Base-by-base conservation (phyloP, 331 rosid species). In the Rhamnella rubrinervis region DNA sequence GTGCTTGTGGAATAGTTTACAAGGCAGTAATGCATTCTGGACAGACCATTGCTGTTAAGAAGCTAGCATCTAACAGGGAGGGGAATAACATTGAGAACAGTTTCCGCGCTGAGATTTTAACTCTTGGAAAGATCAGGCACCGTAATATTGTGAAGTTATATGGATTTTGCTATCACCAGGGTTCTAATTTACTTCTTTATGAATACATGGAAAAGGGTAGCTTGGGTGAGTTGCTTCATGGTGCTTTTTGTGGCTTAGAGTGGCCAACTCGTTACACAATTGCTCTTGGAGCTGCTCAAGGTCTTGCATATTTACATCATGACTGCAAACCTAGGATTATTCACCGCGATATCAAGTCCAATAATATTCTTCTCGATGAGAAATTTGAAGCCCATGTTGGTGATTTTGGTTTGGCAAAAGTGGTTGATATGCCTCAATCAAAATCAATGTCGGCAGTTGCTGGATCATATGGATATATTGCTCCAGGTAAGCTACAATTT, bases 231-330 rank as follows among this genome's bases (percentile, higher is more conserved):
- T 59, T 78, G 59, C 82, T 95, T 79, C 98, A 89, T 70, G 95
- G 95, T 59, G 76, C 81, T 57, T 82, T 85, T 51, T 44, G 61
- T 71, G 78, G 23, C 78, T 76, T 95, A 84, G 98, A 91, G 53
- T 95, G 98, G 98, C 84, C 86, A 49, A 89, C 82, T 61, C 88
- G 98, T 77, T 95, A 82, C 82, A 83, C 66, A 72, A 84, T 95
- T 68, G 97, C 98, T 60, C 86, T 95, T 49, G 98, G 98, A 73
- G 93, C 98, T 56, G 97, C 98, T n/a, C 96, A 95, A 78, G 98
- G 98, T 67, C 97, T 95, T 75, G 73, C 96, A 53, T 95, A 95
- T 83, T 83, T 95, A 87, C 98, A 95, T 79, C 98, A 95, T 75
- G 97, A 91, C 70, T 95, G 98, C 86, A 95, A 84, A 78, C 98